Percentiles rank a stretch among this genome's conserved stretches.
Conservation (phyloP, 140 eudicot species). For the Oenanthe javanica region DNA sequence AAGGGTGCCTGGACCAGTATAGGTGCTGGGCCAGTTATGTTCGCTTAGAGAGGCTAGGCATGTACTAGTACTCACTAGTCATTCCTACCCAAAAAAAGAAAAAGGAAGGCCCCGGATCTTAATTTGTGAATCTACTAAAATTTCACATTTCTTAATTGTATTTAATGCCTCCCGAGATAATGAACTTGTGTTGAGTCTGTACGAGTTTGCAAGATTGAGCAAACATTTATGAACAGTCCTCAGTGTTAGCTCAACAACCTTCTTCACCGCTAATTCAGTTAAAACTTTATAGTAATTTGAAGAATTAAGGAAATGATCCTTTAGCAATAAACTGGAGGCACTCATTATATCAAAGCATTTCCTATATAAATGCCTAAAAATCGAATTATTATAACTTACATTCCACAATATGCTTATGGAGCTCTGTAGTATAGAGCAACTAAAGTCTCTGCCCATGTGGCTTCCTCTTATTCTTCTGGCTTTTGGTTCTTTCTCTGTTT, state of each 20-base stretch:
- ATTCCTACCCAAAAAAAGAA: neutral
- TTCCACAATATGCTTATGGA: neutral
- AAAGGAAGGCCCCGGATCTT: neutral
- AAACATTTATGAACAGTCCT: neutral
- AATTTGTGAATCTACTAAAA: neutral
- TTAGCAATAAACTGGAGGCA: neutral
- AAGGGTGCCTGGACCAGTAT: neutral
- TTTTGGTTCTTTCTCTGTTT: neutral
- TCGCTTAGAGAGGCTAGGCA: neutral
- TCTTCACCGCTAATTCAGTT: neutral
- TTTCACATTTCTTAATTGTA: neutral
- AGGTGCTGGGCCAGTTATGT: neutral
- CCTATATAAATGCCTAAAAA: neutral
- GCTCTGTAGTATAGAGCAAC: slow-evolving; percentile 4
- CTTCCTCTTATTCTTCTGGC: neutral
- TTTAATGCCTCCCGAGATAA: neutral
- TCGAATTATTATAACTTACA: neutral
- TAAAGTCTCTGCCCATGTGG: slow-evolving; percentile 10
- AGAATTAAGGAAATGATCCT: neutral
- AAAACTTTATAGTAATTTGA: neutral
- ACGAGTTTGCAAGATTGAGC: neutral
- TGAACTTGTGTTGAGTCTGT: neutral
- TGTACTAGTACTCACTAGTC: neutral
- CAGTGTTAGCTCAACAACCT: neutral
- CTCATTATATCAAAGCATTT: neutral